Percentiles rank a stretch among this genome's conserved stretches.
Conservation (phyloP, 2,329 filamentous ascomycete genomes). For the Knufia petricola region DNA sequence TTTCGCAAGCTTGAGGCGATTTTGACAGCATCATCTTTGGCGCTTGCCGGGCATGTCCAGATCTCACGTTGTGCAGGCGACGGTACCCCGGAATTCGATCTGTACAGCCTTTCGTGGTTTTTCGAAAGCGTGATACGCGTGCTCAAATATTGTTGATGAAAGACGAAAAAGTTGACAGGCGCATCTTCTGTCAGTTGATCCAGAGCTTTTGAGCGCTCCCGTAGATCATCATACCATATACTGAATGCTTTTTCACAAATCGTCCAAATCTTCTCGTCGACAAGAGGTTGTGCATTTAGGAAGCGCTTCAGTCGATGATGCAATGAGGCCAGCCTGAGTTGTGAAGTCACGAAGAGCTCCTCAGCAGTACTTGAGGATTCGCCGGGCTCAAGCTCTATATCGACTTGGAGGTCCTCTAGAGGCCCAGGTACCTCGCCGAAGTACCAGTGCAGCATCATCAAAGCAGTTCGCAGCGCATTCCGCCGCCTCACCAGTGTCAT, state of each 20-base stretch:
- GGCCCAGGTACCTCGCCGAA: conserved; percentile 4
- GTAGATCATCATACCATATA: conserved; percentile 8
- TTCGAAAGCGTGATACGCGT: conserved; percentile 6
- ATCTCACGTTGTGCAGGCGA: conserved; percentile 4
- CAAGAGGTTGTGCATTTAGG: conserved; percentile 4
- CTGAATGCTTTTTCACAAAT: conserved; percentile 6
- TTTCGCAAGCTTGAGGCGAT: conserved; percentile 9
- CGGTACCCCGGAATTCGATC: not conserved
- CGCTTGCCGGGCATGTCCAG: conserved; percentile 7
- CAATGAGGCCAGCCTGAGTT: conserved; percentile 6
- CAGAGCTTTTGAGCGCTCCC: conserved; percentile 1
- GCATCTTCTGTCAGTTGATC: conserved; percentile 7
- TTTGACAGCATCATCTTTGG: conserved; percentile 7
- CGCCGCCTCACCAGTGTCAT: not conserved
- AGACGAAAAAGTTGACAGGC: conserved; percentile 9
- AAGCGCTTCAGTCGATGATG: conserved; percentile 6
- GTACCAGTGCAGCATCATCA: conserved; percentile 11
- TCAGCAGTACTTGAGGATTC: not conserved
- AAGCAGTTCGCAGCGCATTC: conserved; percentile 4
- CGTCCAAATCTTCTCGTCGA: conserved; percentile 8
- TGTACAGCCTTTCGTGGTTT: conserved; percentile 5
- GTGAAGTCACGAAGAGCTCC: conserved; percentile 9
- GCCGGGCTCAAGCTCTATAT: not conserved
- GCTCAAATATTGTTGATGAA: conserved; percentile 9
- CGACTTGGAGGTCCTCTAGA: conserved; percentile 4